These are phyloP conservation scores for Zasmidium cellare DNA, from an alignment of 2,329 filamentous ascomycete genomes.

Conservation along the genomic window DNA sequence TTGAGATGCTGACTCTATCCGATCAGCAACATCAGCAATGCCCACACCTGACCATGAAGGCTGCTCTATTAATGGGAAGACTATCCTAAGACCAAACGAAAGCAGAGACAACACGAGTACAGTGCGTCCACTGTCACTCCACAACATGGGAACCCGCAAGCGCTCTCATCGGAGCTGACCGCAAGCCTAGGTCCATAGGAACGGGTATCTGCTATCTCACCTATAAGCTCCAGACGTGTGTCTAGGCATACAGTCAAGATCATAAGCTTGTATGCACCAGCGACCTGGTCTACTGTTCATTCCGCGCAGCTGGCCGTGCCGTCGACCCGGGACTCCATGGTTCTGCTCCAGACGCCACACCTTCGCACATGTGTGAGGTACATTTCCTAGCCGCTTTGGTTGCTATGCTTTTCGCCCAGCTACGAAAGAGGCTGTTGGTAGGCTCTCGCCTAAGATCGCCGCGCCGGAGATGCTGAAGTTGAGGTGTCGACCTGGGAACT, in stretches of 20 bases:
- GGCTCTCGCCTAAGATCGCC: background rate
- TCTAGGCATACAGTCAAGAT: background rate
- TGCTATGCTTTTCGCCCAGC: background rate
- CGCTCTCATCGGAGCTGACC: background rate
- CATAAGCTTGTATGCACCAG: background rate
- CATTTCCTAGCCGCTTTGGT: background rate
- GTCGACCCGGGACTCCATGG: background rate
- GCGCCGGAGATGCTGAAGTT: background rate
- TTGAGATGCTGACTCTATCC: background rate
- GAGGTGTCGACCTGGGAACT: background rate
- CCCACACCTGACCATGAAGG: background rate
- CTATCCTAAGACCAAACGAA: background rate
- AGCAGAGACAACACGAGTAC: background rate
- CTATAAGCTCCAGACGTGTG: background rate
- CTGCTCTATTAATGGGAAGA: too few species aligned
- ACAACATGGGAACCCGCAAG: background rate
- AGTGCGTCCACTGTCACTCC: background rate
- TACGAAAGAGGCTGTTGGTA: background rate
- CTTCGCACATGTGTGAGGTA: background rate
- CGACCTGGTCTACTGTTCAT: background rate
- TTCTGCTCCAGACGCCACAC: background rate
- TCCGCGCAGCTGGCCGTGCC: background rate
- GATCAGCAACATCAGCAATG: background rate
- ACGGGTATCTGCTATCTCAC: background rate
- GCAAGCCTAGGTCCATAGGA: background rate